phyloP scores from a whole-genome alignment of 345 rosid genomes.

The Bretschneidera sinensis region DNA sequence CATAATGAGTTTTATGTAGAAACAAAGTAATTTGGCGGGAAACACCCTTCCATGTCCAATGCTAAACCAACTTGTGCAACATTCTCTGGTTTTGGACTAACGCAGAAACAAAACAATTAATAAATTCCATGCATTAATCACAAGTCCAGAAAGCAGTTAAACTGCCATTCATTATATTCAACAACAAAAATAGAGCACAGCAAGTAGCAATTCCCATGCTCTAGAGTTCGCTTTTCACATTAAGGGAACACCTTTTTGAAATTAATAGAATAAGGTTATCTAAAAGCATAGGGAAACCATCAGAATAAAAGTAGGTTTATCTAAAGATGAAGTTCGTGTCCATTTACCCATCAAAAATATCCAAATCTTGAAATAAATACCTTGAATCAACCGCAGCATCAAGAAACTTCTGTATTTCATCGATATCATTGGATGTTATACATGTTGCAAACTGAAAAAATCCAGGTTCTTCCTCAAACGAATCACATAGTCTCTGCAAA shows the following conservation, averaged over 20 bases:
- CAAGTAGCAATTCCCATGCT: not conserved
- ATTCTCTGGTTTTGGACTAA: not conserved
- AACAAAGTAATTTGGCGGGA: not conserved
- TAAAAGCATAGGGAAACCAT: too few relatives aligned
- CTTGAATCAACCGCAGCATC: conserved; percentile 81
- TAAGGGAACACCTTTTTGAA: too few relatives aligned
- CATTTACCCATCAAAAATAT: not conserved
- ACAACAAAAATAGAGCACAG: not conserved
- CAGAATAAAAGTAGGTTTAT: too few relatives aligned
- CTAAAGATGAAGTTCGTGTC: not conserved
- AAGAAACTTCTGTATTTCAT: conserved; percentile 90
- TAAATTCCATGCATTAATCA: not conserved
- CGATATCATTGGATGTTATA: conserved; percentile 76
- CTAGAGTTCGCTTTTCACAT: too few relatives aligned
- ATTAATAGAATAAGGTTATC: not conserved
- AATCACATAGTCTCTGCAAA: conserved; percentile 61
- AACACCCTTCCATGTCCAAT: not conserved
- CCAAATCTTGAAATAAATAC: conserved; percentile 35
- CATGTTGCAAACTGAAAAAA: conserved; percentile 85
- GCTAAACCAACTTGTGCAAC: not conserved
- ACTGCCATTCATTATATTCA: not conserved
- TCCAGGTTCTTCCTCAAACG: conserved; percentile 83
- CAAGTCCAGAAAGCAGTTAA: not conserved
- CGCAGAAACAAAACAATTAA: not conserved
- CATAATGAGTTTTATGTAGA: too few relatives aligned